Base-by-base conservation (phyloP, 768 basidiomycete species). In the Suillus americanus region DNA sequence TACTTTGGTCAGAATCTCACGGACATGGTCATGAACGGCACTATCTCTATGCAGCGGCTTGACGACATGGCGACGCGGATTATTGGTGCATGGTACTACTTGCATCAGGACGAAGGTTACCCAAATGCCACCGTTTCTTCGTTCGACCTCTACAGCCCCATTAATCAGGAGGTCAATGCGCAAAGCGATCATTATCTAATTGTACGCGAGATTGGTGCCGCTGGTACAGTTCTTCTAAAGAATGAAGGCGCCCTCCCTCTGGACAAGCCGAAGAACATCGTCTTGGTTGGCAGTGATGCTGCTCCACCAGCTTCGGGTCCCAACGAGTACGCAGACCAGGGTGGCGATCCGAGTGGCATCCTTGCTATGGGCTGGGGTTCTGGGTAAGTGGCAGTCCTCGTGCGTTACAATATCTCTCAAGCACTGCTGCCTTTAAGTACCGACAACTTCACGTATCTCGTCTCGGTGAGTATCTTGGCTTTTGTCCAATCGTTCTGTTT, bases 361-460 rank as follows among this genome's bases (percentile, higher is more conserved):
- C 81, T 97, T 25, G 94, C 93, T 9, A 90, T 95, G 89, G 94
- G 94, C 16, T 97, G 95, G 95, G 95, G 94, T 43, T 91, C 89
- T 59, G 94, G 93, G 77, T 81, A 53, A 45, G 77, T 69, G 16
- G 30, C 35, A 16, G 35, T 25, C 18, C 16, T 45, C 20, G n/a
- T 51, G 25, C 37, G 23, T 55, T 2, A 20, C 33, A 16, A 83
- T 82, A 65, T 80, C 82, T 80, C 46, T 66, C 28, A 61, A 57
- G 56, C 13, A 14, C 61, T 71, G 33, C 66, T 51, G 28, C 23
- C 8, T 8, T 37, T 56, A 35, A 84, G 85, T 6, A 92, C 94
- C 0, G 82, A 86, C 14, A 85, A 87, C 68, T 89, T 92, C 79
- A 86, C 89, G 6, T 95, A 94, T 75, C 84, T 95, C 16, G 77